Percentiles rank a stretch among this genome's conserved stretches.
Conservation (phyloP, 2,329 filamentous ascomycete genomes). For the Penicillium capsulatum region DNA sequence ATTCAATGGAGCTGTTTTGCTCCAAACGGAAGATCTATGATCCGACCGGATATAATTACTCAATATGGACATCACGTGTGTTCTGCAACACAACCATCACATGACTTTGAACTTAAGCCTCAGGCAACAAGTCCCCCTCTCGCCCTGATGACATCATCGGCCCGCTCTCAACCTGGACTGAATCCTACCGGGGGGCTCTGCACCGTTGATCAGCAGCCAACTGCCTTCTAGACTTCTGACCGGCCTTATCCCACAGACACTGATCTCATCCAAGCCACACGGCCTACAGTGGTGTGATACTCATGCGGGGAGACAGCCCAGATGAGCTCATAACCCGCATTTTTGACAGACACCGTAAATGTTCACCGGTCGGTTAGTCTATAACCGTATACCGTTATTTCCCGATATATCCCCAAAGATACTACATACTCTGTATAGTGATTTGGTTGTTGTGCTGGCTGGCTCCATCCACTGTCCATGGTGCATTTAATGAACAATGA, state of each 20-base stretch:
- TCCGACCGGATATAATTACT: conserved; percentile 1
- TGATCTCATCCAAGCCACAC: not conserved
- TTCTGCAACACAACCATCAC: too few species aligned
- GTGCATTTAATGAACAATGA: too few species aligned
- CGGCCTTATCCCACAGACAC: not conserved
- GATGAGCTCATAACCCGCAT: conserved; percentile 13
- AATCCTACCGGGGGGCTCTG: not conserved
- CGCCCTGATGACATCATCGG: not conserved
- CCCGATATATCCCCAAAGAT: conserved; percentile 3
- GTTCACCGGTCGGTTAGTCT: conserved; percentile 13
- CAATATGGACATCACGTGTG: too few species aligned
- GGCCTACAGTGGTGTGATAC: not conserved
- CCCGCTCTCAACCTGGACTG: too few species aligned
- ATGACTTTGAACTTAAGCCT: conserved; percentile 2
- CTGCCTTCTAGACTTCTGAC: not conserved
- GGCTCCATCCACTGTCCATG: not conserved
- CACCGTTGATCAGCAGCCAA: conserved; percentile 4
- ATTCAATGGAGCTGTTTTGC: conserved; percentile 16
- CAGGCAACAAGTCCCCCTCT: not conserved
- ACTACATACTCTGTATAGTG: not conserved
- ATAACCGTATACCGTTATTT: conserved; percentile 10
- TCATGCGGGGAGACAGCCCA: conserved; percentile 5
- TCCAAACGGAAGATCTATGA: conserved; percentile 9
- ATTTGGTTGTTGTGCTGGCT: not conserved
- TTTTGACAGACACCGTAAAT: conserved; percentile 1